A percentile compares a stretch with the other conserved stretches of the same genome.
phyloP scores from a whole-genome alignment of 257 asterid genomes.

The Solanum verrucosum region DNA sequence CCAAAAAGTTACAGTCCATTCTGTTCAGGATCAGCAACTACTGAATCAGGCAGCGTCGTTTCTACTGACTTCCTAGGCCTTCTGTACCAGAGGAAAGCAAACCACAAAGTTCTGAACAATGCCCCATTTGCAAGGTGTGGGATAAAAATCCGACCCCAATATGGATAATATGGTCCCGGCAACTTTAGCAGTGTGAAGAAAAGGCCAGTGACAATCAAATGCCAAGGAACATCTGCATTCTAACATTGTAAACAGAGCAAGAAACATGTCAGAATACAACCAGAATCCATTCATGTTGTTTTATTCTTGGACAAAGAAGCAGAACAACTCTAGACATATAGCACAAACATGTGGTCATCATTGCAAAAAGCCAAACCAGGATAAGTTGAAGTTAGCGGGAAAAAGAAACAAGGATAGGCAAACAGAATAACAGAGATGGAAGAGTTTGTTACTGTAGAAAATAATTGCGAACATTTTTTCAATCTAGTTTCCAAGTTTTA shows the following conservation, averaged over 20 bases:
- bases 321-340: neutral
- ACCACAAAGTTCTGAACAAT: constrained; percentile 68
- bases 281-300: neutral
- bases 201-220: constrained; percentile 42
- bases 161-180: constrained; percentile 91
- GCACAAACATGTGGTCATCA: neutral
- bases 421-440: neutral
- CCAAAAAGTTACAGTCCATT: constrained; percentile 7
- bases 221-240: constrained; percentile 89
- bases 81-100: constrained; percentile 55
- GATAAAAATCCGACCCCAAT: constrained; percentile 84
- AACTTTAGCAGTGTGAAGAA: constrained; percentile 63
- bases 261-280: neutral
- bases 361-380: neutral
- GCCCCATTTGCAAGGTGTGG: constrained; percentile 91
- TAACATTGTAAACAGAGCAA: constrained; percentile 18
- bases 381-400: neutral
- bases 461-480: neutral
- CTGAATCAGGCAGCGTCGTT: constrained; percentile 11
- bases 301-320: neutral
- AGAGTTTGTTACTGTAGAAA: neutral
- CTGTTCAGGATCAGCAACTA: constrained; percentile 9
- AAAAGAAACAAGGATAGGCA: neutral
- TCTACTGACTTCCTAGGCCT: constrained; percentile 34
- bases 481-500: neutral